Evolutionary conservation across 371 early-diverging fungal species (phyloP), one percentile per base, ranked within the genome.

Genomic region (Zychaea mexicana): DNA sequence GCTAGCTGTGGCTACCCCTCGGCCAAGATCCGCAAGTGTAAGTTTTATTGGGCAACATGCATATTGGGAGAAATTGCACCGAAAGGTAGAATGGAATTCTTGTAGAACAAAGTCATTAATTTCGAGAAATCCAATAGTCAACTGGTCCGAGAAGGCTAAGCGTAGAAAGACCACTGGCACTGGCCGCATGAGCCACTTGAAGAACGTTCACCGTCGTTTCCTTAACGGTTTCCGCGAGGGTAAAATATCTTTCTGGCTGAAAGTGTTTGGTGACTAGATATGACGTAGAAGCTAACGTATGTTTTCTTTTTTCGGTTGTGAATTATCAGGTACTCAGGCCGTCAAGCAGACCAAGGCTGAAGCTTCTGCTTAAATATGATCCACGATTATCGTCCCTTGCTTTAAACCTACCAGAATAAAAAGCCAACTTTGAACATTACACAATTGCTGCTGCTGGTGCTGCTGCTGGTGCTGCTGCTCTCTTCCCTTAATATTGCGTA

Each of bases 1-100:
- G 92, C 98, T 69, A 91, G 92, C 77, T 99, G 99, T 87, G 99
- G 95, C 64, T 99, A 96, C 89, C 99, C 99, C 55, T 84, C 95
- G 72, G 94, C 96, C 72, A 98, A 97, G 89, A 91, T 89, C 84
- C 91, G 99, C 77, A 88, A 84, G 76, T 97, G 91, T 93, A 80
- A 84, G 90, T 86, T 2, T 17, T 0, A n/a, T 2, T 26, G 30
- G 24, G 56, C 33, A 56, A 33, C 5, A 15, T 19, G 30, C 12
- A 33, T 0, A n/a, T n/a, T 6, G 28, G 22, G 32, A 27, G 22
- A 57, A 26, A 7, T 19, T 19, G 30, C 19, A 33, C 0, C 15
- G n/a, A n/a, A n/a, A n/a, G n/a, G n/a, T n/a, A 8, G 28, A 24
- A 5, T 36, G 57, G 19, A 3, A 36, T 36, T 39, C 21, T 36